Evolutionary conservation across 2,329 filamentous ascomycete species (phyloP).

Genomic region (Alternaria incomplexa): DNA sequence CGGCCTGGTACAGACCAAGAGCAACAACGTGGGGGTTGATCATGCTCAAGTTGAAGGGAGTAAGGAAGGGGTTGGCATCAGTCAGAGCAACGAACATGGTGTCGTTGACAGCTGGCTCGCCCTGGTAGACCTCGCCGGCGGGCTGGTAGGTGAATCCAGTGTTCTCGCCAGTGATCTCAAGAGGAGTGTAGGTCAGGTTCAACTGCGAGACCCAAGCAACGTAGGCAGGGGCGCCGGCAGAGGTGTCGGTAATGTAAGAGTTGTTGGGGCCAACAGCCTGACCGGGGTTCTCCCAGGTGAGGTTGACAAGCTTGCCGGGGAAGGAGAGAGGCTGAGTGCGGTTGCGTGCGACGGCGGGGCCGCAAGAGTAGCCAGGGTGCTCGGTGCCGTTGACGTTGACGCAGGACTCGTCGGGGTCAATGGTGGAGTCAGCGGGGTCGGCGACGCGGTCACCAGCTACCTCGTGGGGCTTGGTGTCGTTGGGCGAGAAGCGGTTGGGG

Average conservation of each 20-base stretch:
- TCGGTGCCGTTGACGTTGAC: slow-evolving; percentile 61
- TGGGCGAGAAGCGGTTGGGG: slow-evolving; percentile 69
- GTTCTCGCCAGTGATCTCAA: slow-evolving; percentile 69
- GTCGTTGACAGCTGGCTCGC: slow-evolving; percentile 73
- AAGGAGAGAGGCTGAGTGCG: slow-evolving; percentile 74
- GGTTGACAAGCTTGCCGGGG: slow-evolving; percentile 72
- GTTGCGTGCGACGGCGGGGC: slow-evolving; percentile 71
- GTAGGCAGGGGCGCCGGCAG: slow-evolving; percentile 65
- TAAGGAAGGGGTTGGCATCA: slow-evolving; percentile 70
- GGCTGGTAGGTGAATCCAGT: slow-evolving; percentile 76
- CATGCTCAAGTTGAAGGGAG: slow-evolving; percentile 76
- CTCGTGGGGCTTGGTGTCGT: slow-evolving; percentile 67
- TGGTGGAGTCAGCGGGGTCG: slow-evolving; percentile 59
- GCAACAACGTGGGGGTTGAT: slow-evolving; percentile 80
- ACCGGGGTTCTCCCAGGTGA: slow-evolving; percentile 76
- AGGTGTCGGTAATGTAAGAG: slow-evolving; percentile 72
- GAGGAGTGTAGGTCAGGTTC: slow-evolving; percentile 58
- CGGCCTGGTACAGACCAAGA: slow-evolving; percentile 77
- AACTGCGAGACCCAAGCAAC: slow-evolving; percentile 81
- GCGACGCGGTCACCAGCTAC: slow-evolving; percentile 66
- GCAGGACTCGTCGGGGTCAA: slow-evolving; percentile 60
- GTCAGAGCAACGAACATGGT: slow-evolving; percentile 83
- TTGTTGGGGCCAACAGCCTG: slow-evolving; percentile 77
- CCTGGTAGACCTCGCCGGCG: slow-evolving; percentile 68
- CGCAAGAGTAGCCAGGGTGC: slow-evolving; percentile 64